Evolutionary conservation across 345 rosid genomes (phyloP).

Genomic region (Erucastrum elatum): DNA sequence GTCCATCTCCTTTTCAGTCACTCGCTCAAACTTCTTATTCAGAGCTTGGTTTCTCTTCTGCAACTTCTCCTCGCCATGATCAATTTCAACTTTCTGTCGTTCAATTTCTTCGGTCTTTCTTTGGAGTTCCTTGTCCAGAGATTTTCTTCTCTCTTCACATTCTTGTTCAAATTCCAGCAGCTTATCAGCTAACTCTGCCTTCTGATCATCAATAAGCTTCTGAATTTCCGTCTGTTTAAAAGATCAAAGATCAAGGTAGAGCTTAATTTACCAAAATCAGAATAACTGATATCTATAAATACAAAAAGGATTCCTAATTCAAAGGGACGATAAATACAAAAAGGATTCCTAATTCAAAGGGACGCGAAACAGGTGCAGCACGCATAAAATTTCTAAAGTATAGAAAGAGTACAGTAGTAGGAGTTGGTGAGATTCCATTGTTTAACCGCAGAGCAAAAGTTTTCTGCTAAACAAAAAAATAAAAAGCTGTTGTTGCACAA

Average conservation of each 20-base stretch:
- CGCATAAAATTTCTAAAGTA: background rate
- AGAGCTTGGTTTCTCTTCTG: constrained; percentile 62
- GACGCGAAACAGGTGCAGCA: background rate
- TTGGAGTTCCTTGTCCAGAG: constrained; percentile 62
- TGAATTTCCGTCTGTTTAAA: constrained; percentile 62
- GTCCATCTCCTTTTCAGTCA: constrained; percentile 79
- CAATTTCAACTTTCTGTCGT: constrained; percentile 50
- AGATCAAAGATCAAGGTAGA: background rate
- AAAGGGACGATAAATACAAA: too few relatives aligned
- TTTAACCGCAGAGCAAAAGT: background rate
- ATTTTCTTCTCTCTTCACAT: constrained; percentile 58
- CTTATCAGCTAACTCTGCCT: constrained; percentile 51
- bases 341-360: too few relatives aligned
- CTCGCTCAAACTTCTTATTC: constrained; percentile 64
- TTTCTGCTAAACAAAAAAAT: background rate
- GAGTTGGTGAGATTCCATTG: background rate
- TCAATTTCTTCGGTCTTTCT: constrained; percentile 51
- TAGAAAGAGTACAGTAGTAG: background rate
- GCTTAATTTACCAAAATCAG: background rate
- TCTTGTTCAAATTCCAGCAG: constrained; percentile 61
- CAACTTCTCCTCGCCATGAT: constrained; percentile 69
- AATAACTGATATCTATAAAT: background rate
- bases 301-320: too few relatives aligned
- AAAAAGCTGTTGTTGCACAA: background rate
- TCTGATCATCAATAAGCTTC: constrained; percentile 66